Evolutionary conservation across 2,329 filamentous ascomycete species (phyloP), one percentile per base, ranked within the genome.

Genomic region (Exutisphaerella laricina): DNA sequence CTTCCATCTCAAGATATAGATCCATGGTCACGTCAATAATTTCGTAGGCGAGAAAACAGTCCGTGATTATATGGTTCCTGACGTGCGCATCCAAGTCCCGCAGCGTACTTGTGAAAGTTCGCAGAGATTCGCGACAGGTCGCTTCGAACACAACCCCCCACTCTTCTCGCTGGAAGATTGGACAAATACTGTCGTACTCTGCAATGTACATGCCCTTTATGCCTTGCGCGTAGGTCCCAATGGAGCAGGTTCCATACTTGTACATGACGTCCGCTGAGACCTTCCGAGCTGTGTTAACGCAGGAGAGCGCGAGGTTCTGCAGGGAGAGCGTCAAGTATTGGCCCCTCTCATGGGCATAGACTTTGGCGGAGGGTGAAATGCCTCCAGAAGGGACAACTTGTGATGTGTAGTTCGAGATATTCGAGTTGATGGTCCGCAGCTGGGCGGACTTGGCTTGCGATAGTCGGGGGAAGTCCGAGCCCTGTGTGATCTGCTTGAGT

Each of bases 21-120:
- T 77, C 77, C 1, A 87, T 85, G 34, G 97, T 80, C 47, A 96
- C 86, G 58, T 95, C 90, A 22, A 94, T 86, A 22, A 97, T 86
- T 62, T 98, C 92, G 63, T 94, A 98, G 5, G 88, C 88, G 36
- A 98, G 76, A 63, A 87, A 97, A 66, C 90, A 97, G 64, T 98
- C 92, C 0, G 88, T 95, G 53, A 81, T 78, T 28, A 96, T 70
- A 59, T 96, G 89, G 29, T 77, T 71, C 61, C 89, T 88, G 65
- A 97, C 88, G 59, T 96, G 89, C 37, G 79, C 76, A 63, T 97
- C 96, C 22, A 98, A 74, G 58, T 97, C 90, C 20, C 85, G 80
- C 41, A 97, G 67, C 0, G 92, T 96, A 55, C 87, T 82, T 4
- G 84, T 81, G 55, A 97, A 84, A 58, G 95, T 88, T 5, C 80